Conservation (phyloP, 1,284 basidiomycete species). For the Schizophyllum amplum region DNA sequence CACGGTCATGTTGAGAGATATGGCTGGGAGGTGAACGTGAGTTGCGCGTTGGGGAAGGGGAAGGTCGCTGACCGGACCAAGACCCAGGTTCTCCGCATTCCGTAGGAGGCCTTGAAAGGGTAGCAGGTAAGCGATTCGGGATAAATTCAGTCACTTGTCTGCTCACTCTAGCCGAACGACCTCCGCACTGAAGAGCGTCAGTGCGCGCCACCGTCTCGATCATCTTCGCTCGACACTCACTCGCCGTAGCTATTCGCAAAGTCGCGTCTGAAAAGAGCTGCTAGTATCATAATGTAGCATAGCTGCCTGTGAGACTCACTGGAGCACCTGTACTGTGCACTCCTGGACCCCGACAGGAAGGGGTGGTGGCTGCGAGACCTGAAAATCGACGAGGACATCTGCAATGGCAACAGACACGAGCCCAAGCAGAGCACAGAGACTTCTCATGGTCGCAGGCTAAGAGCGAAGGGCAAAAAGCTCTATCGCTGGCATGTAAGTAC, state of each 20-base stretch:
- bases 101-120: conserved; percentile 49
- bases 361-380: conserved; percentile 62
- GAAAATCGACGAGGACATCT: conserved; percentile 57
- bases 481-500: no score
- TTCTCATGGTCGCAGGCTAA: background rate
- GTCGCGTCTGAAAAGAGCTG: conserved; percentile 41
- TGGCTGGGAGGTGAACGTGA: conserved; percentile 29
- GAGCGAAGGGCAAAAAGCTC: background rate
- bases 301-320: conserved; percentile 38
- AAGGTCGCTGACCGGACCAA: conserved; percentile 64
- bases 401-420: conserved; percentile 17
- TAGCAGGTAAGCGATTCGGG: conserved; percentile 3
- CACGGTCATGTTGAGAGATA: background rate
- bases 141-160: background rate
- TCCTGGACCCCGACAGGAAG: conserved; percentile 48
- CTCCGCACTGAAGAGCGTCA: conserved; percentile 40
- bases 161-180: conserved; percentile 57
- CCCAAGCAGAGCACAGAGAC: conserved; percentile 1
- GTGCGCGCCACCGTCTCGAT: background rate
- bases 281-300: background rate
- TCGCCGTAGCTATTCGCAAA: conserved; percentile 65
- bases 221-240: conserved; percentile 29
- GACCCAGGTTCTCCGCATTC: conserved; percentile 63
- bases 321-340: conserved; percentile 57
- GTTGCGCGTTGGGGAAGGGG: conserved; percentile 7